Conservation (phyloP, 2,329 filamentous ascomycete genomes). For the Fusarium cicatricum region DNA sequence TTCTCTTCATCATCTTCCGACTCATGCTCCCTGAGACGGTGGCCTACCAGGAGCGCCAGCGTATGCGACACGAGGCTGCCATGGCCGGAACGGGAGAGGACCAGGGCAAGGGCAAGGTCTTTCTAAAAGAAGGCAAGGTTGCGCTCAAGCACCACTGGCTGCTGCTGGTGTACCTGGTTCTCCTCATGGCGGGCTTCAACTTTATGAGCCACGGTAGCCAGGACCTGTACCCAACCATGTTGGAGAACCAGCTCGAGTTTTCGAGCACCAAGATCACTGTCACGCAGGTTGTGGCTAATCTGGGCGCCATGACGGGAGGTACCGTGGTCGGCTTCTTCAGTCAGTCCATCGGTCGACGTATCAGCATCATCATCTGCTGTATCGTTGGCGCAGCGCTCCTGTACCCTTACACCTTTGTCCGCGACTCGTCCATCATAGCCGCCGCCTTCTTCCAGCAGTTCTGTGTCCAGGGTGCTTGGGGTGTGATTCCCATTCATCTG, state of each 20-base stretch:
- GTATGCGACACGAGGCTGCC: conserved; percentile 61
- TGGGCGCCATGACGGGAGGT: conserved; percentile 75
- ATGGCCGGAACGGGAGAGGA: conserved; percentile 19
- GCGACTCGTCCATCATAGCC: conserved; percentile 71
- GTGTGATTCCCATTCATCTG: conserved; percentile 77
- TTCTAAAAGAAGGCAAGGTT: conserved; percentile 79
- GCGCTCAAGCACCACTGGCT: conserved; percentile 84
- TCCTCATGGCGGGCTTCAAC: conserved; percentile 92
- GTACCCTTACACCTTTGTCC: conserved; percentile 82
- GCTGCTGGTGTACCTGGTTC: conserved; percentile 79
- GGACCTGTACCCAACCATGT: conserved; percentile 68
- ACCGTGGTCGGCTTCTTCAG: conserved; percentile 72
- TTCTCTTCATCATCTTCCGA: conserved; percentile 82
- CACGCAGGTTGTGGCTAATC: conserved; percentile 75
- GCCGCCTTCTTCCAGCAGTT: conserved; percentile 87
- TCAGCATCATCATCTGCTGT: conserved; percentile 72
- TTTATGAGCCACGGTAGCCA: conserved; percentile 85
- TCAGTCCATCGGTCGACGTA: conserved; percentile 73
- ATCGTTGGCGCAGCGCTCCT: conserved; percentile 76
- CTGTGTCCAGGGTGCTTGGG: conserved; percentile 80
- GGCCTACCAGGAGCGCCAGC: conserved; percentile 72
- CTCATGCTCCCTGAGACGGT: conserved; percentile 81
- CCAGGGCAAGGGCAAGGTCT: conserved; percentile 57
- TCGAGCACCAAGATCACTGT: conserved; percentile 67
- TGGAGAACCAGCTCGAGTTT: conserved; percentile 64